Conservation (phyloP, 305 asterid species). For the Withania somnifera region DNA sequence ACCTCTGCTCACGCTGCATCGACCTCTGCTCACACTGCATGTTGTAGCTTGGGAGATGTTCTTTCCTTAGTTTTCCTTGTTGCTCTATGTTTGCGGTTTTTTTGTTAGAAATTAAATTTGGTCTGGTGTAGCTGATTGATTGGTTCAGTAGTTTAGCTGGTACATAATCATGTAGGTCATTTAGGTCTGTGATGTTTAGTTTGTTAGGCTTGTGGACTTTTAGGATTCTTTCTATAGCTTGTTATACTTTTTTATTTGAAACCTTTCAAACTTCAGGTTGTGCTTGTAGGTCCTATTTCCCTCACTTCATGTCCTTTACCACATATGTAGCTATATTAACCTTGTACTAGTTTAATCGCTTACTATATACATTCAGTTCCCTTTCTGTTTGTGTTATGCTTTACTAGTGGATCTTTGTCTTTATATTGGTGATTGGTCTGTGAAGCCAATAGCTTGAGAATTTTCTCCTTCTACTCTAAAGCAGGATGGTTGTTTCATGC, state of each 20-base stretch:
- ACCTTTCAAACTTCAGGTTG: not conserved
- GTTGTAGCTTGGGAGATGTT: not conserved
- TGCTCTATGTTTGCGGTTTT: not conserved
- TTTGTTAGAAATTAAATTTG: not conserved
- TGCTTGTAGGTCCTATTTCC: not conserved
- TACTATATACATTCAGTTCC: not conserved
- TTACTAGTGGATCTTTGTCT: not conserved
- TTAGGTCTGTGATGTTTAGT: not conserved
- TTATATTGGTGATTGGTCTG: not conserved
- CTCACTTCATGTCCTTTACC: not conserved
- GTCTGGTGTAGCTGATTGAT: not conserved
- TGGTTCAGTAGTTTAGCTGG: not conserved
- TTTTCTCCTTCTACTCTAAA: not conserved
- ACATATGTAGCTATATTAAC: not conserved
- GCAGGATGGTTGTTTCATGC: not conserved
- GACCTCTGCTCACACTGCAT: not conserved
- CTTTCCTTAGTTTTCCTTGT: not conserved
- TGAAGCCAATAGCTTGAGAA: not conserved
- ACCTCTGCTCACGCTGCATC: no score
- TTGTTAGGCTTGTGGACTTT: not conserved
- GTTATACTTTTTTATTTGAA: not conserved
- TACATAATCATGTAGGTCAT: not conserved
- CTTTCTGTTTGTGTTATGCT: not conserved
- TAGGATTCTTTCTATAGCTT: not conserved
- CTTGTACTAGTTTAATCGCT: not conserved